A percentile compares a stretch with the other conserved stretches of the same genome.
Evolutionary conservation across 768 basidiomycete species (phyloP).

Genomic region (Trametes gibbosa): DNA sequence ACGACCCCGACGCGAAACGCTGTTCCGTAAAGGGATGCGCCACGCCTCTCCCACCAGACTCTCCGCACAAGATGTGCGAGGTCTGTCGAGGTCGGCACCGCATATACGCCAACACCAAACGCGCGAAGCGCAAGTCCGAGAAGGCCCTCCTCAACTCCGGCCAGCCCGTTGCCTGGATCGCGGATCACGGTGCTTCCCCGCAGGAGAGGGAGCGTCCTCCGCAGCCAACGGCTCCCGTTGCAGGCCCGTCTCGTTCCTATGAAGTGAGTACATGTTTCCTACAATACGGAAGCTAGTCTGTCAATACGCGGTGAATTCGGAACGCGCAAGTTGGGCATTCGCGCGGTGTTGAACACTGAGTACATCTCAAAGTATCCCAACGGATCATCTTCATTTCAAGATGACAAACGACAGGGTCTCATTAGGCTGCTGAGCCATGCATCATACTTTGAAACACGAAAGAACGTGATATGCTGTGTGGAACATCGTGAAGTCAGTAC

Average conservation of each 20-base stretch:
- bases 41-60: slow-evolving; percentile 29
- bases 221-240: slow-evolving; percentile 1
- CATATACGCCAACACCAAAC: slow-evolving; percentile 49
- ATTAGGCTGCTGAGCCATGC: no score
- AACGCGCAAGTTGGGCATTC: no score
- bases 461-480: no score
- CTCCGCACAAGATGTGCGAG: slow-evolving; percentile 51
- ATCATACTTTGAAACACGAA: no score
- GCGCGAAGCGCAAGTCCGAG: slow-evolving; percentile 49
- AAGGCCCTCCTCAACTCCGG: slow-evolving; percentile 37
- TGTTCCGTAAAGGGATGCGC: slow-evolving; percentile 49
- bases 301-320: no score
- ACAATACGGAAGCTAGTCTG: background rate
- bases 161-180: slow-evolving; percentile 29
- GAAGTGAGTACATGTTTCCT: background rate
- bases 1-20: background rate
- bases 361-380: no score
- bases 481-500: no score
- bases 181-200: slow-evolving; percentile 18
- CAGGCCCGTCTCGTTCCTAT: slow-evolving; percentile 11
- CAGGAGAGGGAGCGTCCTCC: slow-evolving; percentile 4
- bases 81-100: slow-evolving; percentile 49
- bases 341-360: no score
- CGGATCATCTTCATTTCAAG: no score
- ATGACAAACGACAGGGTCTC: no score